Conservation (phyloP, 2,329 filamentous ascomycete genomes). For the Sporothrix dimorphospora region DNA sequence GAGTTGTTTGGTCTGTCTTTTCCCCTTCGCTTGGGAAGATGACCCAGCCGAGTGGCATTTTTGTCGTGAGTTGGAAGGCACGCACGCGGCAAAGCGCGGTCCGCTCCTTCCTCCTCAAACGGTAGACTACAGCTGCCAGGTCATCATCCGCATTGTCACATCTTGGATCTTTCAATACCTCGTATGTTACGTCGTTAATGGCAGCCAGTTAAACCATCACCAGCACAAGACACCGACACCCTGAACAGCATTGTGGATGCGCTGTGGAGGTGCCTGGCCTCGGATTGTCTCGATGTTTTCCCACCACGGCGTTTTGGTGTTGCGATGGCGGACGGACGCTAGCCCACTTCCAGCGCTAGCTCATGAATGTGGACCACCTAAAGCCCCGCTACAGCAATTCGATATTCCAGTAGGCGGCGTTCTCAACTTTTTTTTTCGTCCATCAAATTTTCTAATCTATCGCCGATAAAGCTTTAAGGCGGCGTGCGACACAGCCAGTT, state of each 20-base stretch:
- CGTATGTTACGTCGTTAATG: too few species aligned
- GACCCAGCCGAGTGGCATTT: neutral
- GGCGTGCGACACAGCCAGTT: constrained; percentile 10
- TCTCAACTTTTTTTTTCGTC: constrained; percentile 14
- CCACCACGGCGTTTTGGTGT: neutral
- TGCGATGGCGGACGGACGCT: neutral
- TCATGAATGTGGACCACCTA: neutral
- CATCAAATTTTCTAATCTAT: constrained; percentile 23
- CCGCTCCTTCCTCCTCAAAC: neutral
- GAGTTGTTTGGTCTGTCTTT: neutral
- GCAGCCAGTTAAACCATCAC: too few species aligned
- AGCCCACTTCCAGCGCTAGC: neutral
- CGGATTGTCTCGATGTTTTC: neutral
- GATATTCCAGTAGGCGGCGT: neutral
- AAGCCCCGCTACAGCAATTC: constrained; percentile 9
- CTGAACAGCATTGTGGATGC: neutral
- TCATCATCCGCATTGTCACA: too few species aligned
- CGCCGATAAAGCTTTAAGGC: constrained; percentile 7
- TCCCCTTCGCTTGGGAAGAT: neutral
- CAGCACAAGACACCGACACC: neutral
- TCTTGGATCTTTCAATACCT: too few species aligned
- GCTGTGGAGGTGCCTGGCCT: neutral
- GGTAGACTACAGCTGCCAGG: too few species aligned
- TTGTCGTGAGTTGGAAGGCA: neutral
- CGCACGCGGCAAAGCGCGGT: neutral